phyloP scores from a whole-genome alignment of 495 filamentous ascomycete species.

The Podospora appendiculata region DNA sequence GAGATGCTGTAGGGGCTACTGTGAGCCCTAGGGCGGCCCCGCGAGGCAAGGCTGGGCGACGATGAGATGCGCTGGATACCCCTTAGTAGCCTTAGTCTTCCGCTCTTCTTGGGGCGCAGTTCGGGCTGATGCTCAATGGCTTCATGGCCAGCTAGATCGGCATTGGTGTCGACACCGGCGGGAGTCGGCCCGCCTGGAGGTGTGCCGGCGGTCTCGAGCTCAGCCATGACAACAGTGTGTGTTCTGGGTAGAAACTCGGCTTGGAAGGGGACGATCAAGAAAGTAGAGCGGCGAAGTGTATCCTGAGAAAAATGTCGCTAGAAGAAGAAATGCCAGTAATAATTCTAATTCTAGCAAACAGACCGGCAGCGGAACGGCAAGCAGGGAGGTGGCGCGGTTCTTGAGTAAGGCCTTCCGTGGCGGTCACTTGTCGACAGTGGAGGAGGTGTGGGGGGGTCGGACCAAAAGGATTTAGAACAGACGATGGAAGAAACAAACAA shows the following conservation, averaged over 20 bases:
- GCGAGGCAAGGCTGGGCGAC: conserved; percentile 62
- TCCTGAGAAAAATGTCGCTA: neutral
- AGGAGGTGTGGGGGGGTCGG: no score
- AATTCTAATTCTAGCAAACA: no score
- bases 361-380: neutral
- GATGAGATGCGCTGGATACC: conserved; percentile 85
- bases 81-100: conserved; percentile 66
- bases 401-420: neutral
- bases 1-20: conserved; percentile 53
- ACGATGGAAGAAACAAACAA: neutral
- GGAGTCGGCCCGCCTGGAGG: neutral
- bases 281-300: neutral
- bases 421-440: neutral
- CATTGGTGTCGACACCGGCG: conserved; percentile 6
- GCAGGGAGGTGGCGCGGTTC: neutral
- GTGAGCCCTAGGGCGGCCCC: conserved; percentile 56
- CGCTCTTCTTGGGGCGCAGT: conserved; percentile 56
- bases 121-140: conserved; percentile 25
- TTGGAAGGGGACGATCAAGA: no score
- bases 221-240: conserved; percentile 16
- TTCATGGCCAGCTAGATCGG: neutral
- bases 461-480: neutral
- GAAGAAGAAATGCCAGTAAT: neutral
- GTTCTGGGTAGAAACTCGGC: neutral
- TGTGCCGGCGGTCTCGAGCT: conserved; percentile 4